Percentiles rank a stretch among this genome's conserved stretches.
phyloP scores from a whole-genome alignment of 176 grass and related monocot species.

The Poa pratensis region DNA sequence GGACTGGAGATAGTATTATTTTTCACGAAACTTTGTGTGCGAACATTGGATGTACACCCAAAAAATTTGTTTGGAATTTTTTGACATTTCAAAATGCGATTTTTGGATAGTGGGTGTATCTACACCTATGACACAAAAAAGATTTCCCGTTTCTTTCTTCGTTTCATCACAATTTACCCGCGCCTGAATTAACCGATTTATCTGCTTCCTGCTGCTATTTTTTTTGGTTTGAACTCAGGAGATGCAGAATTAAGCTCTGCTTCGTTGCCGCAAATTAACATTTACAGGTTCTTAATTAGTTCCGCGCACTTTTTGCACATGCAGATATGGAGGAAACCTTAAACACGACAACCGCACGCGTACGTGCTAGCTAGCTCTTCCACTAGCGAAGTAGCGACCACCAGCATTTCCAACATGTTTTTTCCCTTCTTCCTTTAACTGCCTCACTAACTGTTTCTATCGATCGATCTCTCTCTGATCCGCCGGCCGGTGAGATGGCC shows the following conservation, averaged over 20 bases:
- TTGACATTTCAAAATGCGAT: too few species aligned
- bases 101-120: too few species aligned
- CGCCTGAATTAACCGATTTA: not conserved
- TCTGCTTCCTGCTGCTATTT: not conserved
- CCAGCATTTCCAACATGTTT: not conserved
- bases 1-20: too few species aligned
- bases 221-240: not conserved
- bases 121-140: too few species aligned
- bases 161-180: not conserved
- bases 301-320: not conserved
- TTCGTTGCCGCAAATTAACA: not conserved
- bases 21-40: too few species aligned
- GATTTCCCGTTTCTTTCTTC: not conserved
- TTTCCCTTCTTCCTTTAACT: not conserved
- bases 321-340: slow-evolving; percentile 39
- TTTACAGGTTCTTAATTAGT: slow-evolving; percentile 8
- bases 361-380: not conserved
- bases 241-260: not conserved
- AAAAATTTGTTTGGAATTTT: too few species aligned
- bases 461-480: not conserved
- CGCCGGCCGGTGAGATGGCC: slow-evolving; percentile 18
- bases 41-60: too few species aligned
- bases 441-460: slow-evolving; percentile 1
- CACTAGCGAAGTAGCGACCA: not conserved
- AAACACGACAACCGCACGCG: slow-evolving; percentile 39